Evolutionary conservation across 768 basidiomycete genomes (phyloP).

Genomic region (Obba rivulosa): DNA sequence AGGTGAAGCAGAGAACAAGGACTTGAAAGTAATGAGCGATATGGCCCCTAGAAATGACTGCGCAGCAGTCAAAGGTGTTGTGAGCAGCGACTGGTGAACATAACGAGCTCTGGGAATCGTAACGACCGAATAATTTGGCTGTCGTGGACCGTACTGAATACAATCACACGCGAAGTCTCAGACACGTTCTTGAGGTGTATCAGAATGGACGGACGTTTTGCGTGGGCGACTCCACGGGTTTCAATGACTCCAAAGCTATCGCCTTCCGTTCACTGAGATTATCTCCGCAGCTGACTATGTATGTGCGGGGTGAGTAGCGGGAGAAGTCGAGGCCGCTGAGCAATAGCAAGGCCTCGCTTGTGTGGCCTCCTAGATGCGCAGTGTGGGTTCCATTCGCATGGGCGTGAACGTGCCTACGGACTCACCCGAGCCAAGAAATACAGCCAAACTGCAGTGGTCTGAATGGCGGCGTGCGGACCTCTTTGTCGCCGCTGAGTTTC

Average conservation of each 20-base stretch:
- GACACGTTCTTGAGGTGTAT: conserved; percentile 3
- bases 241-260: conserved; percentile 49
- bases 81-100: conserved; percentile 76
- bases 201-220: conserved; percentile 14
- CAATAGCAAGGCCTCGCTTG: conserved; percentile 76
- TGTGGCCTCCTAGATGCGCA: conserved; percentile 76
- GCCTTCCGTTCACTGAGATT: conserved; percentile 71
- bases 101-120: conserved; percentile 81
- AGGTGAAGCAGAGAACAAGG: conserved; percentile 28
- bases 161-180: not conserved
- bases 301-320: conserved; percentile 73
- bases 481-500: not conserved
- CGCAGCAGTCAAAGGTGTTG: conserved; percentile 61
- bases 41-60: conserved; percentile 58
- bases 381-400: not conserved
- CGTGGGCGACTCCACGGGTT: conserved; percentile 18
- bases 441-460: conserved; percentile 48
- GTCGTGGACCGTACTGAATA: not conserved
- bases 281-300: conserved; percentile 82
- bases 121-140: conserved; percentile 42
- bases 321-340: conserved; percentile 66
- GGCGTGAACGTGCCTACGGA: not conserved
- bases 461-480: not conserved
- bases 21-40: conserved; percentile 52
- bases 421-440: conserved; percentile 92